Percentiles rank a stretch among this genome's conserved stretches.
phyloP scores from a whole-genome alignment of 2,329 filamentous ascomycete species.

The Xylariales sp. region DNA sequence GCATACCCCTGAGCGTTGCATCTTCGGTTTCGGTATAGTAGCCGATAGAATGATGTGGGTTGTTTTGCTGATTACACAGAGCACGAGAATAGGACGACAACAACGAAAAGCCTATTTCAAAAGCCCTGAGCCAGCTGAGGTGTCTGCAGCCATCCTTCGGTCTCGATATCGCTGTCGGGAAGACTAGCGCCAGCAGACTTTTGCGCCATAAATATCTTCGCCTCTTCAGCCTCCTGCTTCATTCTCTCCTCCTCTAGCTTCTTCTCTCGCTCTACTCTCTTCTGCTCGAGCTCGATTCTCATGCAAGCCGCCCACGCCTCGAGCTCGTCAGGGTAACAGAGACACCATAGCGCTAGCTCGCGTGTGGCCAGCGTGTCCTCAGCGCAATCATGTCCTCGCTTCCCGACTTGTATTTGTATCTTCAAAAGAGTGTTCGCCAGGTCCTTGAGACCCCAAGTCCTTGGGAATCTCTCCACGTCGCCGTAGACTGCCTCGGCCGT shows the following conservation, averaged over 20 bases:
- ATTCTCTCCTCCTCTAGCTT: background rate
- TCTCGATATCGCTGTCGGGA: background rate
- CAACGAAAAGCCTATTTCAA: no score
- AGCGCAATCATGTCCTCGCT: slow-evolving; percentile 39
- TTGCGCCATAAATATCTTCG: background rate
- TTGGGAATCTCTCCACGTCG: slow-evolving; percentile 10
- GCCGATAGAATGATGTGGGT: no score
- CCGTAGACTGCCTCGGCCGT: slow-evolving; percentile 29
- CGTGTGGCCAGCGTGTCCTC: slow-evolving; percentile 46
- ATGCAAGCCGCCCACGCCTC: slow-evolving; percentile 1
- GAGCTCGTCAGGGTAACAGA: slow-evolving; percentile 15
- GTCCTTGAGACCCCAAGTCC: slow-evolving; percentile 31
- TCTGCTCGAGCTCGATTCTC: background rate
- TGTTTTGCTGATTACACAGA: no score
- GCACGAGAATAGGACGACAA: no score
- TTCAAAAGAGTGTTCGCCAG: slow-evolving; percentile 30
- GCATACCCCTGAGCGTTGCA: no score
- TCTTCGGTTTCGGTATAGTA: no score
- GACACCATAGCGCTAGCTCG: slow-evolving; percentile 42
- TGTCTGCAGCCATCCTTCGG: no score
- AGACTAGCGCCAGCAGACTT: background rate
- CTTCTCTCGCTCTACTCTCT: slow-evolving; percentile 3
- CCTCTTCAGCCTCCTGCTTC: background rate
- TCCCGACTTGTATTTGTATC: slow-evolving; percentile 30
- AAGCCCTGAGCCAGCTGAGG: no score